These are phyloP conservation scores for Arthromyces matolae DNA, from an alignment of 768 basidiomycete genomes.

Conservation along the genomic window DNA sequence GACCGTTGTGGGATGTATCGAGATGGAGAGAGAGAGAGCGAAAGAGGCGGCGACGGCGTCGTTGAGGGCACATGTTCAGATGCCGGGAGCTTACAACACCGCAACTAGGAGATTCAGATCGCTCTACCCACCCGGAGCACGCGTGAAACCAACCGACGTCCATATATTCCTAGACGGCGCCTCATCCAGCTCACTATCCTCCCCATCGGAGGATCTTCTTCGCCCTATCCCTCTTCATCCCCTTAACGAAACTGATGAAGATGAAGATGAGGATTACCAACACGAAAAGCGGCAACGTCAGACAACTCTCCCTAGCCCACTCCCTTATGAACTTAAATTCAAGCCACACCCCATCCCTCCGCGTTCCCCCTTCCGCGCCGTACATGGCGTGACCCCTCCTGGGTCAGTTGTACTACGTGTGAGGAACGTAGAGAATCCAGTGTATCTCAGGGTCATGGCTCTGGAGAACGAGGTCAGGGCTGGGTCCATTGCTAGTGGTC, in stretches of 20 bases:
- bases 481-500: slow-evolving; percentile 37
- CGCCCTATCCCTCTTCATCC: slow-evolving; percentile 33
- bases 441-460: slow-evolving; percentile 56
- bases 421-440: slow-evolving; percentile 59
- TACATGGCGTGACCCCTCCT: slow-evolving; percentile 13
- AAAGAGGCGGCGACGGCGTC: too few relatives aligned
- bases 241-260: slow-evolving; percentile 18
- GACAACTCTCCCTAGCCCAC: slow-evolving; percentile 28
- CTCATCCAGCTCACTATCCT: background rate
- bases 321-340: slow-evolving; percentile 32
- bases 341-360: slow-evolving; percentile 39
- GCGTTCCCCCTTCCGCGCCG: slow-evolving; percentile 36
- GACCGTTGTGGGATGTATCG: too few relatives aligned
- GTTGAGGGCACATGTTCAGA: too few relatives aligned
- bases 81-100: too few relatives aligned
- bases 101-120: background rate
- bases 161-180: slow-evolving; percentile 1
- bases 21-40: too few relatives aligned
- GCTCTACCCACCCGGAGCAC: slow-evolving; percentile 2
- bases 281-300: too few relatives aligned
- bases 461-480: slow-evolving; percentile 46
- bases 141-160: slow-evolving; percentile 3
- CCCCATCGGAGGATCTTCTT: slow-evolving; percentile 1
- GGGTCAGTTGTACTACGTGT: slow-evolving; percentile 30
- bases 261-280: too few relatives aligned